These are phyloP conservation scores for Fusarium citri DNA, from an alignment of 2,329 filamentous ascomycete genomes.

Conservation along the genomic window DNA sequence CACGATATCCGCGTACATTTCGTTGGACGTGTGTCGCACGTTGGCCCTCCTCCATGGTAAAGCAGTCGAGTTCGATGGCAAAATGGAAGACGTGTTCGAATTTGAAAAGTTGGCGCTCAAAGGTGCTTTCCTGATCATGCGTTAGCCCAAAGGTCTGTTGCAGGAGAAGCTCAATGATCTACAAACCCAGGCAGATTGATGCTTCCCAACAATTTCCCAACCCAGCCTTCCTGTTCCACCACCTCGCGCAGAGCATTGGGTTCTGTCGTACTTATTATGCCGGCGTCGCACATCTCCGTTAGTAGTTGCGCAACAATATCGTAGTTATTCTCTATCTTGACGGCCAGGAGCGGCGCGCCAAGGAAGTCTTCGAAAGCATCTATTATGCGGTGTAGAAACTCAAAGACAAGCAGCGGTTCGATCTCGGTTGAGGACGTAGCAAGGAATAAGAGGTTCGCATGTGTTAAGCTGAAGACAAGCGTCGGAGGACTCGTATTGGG, in stretches of 20 bases:
- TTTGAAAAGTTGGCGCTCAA: conserved; percentile 54
- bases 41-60: conserved; percentile 92
- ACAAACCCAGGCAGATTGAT: conserved; percentile 82
- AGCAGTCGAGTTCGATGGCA: conserved; percentile 62
- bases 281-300: conserved; percentile 96
- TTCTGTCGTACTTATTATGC: conserved; percentile 89
- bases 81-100: conserved; percentile 54
- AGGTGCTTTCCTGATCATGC: conserved; percentile 54
- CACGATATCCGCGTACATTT: conserved; percentile 95
- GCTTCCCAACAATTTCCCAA: conserved; percentile 88
- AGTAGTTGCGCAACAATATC: conserved; percentile 94
- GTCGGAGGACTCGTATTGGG: conserved; percentile 85
- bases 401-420: conserved; percentile 88
- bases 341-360: conserved; percentile 84
- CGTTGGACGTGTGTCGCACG: conserved; percentile 95
- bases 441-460: conserved; percentile 88
- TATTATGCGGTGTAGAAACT: conserved; percentile 93
- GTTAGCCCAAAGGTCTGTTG: conserved; percentile 16
- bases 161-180: neutral
- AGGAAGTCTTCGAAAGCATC: conserved; percentile 96
- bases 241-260: conserved; percentile 91
- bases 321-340: conserved; percentile 89
- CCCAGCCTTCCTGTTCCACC: conserved; percentile 89
- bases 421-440: conserved; percentile 87
- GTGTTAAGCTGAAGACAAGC: conserved; percentile 86